These are phyloP conservation scores for Rhodotorula sp. DNA, from an alignment of 1,284 basidiomycete species.

Conservation along the genomic window DNA sequence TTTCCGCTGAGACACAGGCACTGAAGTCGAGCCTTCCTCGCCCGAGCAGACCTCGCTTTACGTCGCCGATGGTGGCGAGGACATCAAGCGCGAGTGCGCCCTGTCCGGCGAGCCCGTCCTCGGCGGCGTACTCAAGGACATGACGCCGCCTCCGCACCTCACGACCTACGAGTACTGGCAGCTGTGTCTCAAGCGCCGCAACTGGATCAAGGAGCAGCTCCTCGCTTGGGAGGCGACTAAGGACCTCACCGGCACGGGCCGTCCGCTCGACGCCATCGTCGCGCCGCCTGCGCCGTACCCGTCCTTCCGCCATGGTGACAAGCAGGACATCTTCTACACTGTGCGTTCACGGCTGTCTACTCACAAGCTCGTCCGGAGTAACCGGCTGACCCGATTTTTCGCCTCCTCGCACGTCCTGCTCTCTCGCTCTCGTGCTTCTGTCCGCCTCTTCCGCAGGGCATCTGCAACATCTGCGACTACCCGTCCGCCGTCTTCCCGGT, in stretches of 20 bases:
- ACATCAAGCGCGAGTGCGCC: conserved; percentile 19
- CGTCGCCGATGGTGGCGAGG: conserved; percentile 40
- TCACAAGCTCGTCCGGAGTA: too few species aligned
- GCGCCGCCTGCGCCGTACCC: conserved; percentile 60
- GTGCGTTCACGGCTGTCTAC: not conserved
- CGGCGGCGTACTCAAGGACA: not conserved
- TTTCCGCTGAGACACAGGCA: too few species aligned
- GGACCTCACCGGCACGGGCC: conserved; percentile 57
- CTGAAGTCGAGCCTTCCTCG: too few species aligned
- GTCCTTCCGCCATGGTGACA: conserved; percentile 59
- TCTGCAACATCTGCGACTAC: conserved; percentile 64
- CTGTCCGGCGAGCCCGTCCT: conserved; percentile 12
- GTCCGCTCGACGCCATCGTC: conserved; percentile 65
- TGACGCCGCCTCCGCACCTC: not conserved
- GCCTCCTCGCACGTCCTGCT: not conserved
- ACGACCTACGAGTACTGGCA: conserved; percentile 63
- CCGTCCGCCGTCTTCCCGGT: conserved; percentile 61
- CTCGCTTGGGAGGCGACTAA: conserved; percentile 61
- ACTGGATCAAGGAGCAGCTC: conserved; percentile 59
- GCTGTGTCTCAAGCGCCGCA: conserved; percentile 47
- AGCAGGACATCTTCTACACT: conserved; percentile 54
- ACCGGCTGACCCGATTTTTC: too few species aligned
- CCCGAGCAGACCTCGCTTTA: conserved; percentile 37
- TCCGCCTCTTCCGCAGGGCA: conserved; percentile 47
- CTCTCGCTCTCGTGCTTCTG: too few species aligned